Conservation (phyloP, 140 eudicot species). For the Anethum foeniculum region DNA sequence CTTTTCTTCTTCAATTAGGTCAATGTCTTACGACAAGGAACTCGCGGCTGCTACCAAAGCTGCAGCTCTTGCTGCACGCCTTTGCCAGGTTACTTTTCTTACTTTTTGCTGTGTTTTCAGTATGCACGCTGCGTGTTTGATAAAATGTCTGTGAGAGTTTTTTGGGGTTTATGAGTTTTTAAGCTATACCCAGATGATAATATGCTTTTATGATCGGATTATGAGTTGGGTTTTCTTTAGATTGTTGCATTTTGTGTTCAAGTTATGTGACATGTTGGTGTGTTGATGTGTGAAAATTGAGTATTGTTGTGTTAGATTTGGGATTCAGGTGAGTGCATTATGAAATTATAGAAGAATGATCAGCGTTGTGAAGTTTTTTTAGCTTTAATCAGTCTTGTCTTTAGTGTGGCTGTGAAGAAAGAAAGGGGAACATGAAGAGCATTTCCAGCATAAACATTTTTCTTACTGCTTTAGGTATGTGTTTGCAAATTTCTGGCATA, state of each 20-base stretch:
- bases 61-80: slow-evolving; percentile 77
- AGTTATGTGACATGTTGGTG: background rate
- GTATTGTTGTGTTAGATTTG: background rate
- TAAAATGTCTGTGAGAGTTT: background rate
- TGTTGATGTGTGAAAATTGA: background rate
- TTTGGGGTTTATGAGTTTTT: background rate
- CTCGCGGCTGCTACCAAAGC: slow-evolving; percentile 90
- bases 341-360: background rate
- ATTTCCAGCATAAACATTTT: background rate
- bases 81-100: slow-evolving; percentile 45
- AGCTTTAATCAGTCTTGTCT: background rate
- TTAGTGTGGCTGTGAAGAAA: background rate
- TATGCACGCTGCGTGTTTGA: background rate
- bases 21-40: slow-evolving; percentile 61
- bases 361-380: background rate
- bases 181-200: background rate
- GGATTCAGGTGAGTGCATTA: background rate
- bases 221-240: background rate
- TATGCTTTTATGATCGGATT: background rate
- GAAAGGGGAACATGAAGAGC: background rate
- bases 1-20: slow-evolving; percentile 4
- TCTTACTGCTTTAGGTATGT: background rate
- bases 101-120: background rate
- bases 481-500: background rate
- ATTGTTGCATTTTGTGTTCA: background rate